Evolutionary conservation across 768 basidiomycete species (phyloP), one percentile per base, ranked within the genome.

Genomic region (Tephrocybe sp.): DNA sequence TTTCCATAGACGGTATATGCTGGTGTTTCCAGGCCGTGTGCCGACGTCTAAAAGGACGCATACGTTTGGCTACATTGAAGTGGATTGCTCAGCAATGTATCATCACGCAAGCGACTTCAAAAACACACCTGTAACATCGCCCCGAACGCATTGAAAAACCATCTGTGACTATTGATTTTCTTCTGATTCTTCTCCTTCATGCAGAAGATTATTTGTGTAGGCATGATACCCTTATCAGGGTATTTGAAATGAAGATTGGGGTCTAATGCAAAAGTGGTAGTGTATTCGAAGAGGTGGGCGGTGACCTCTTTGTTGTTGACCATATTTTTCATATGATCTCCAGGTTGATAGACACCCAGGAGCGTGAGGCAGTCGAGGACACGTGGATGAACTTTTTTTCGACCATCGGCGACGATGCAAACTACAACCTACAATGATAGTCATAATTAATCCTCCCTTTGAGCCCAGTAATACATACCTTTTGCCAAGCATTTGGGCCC

Each of bases 401-500:
- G 83, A 7, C 92, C 93, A 62, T 95, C 92, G 3, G 91, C 88
- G 17, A 96, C 89, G 51, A 95, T 89, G 61, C 90, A 94, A 2
- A 96, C 90, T 2, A 96, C 92, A 20, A 96, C 91, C 87, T 90
- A 26, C 16, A 47, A 35, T 13, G 3, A 19, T 3, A 4, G 13
- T 48, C n/a, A 44, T 23, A 7, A n/a, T 38, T 9, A 30, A 17
- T 11, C n/a, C n/a, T 39, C 14, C 11, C 19, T 5, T n/a, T 23
- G 36, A n/a, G 12, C 33, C 36, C 8, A n/a, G 31, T 39, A 14
- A 13, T 33, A 43, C 56, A 17, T 43, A 83, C 88, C 80, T 97
- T 98, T 68, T 98, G 92, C 96, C 96, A 98, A 4, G 92, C 88
- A 39, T 96, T 93, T 3, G 84, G 82, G 2, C 96, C 96, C 96